Conservation (phyloP, 1,284 basidiomycete genomes). For the Cerrena zonata region DNA sequence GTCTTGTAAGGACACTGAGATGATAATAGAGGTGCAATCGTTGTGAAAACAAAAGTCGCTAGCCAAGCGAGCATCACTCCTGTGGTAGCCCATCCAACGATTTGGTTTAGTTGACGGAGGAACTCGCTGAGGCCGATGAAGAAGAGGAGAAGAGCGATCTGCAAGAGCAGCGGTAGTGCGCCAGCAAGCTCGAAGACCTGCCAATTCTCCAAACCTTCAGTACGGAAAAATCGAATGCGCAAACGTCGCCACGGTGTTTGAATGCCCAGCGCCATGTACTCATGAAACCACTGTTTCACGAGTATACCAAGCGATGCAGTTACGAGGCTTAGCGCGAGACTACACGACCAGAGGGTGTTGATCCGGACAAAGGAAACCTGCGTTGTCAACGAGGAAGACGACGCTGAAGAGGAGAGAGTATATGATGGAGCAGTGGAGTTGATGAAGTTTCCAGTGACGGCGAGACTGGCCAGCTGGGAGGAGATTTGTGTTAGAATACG, state of each 20-base stretch:
- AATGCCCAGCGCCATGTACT: slow-evolving; percentile 5
- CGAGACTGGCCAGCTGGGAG: slow-evolving; percentile 10
- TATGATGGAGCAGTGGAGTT: slow-evolving; percentile 14
- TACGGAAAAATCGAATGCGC: slow-evolving; percentile 19
- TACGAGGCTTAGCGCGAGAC: slow-evolving; percentile 12
- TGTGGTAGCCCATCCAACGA: slow-evolving; percentile 9
- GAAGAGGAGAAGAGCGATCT: slow-evolving; percentile 26
- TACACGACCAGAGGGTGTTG: slow-evolving; percentile 17
- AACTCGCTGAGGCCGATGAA: slow-evolving; percentile 19
- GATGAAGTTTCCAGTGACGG: slow-evolving; percentile 4
- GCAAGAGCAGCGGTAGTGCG: slow-evolving; percentile 25
- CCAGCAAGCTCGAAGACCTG: slow-evolving; percentile 21
- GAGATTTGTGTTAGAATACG: slow-evolving; percentile 11
- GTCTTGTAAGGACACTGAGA: slow-evolving; percentile 11
- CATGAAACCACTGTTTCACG: slow-evolving; percentile 17
- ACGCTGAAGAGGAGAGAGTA: background rate
- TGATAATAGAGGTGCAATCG: slow-evolving; percentile 8
- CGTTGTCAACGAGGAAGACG: background rate
- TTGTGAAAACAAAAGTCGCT: background rate
- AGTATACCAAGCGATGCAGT: slow-evolving; percentile 12
- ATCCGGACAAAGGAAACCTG: slow-evolving; percentile 8
- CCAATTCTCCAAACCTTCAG: slow-evolving; percentile 26
- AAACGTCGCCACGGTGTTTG: background rate
- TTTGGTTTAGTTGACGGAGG: slow-evolving; percentile 8
- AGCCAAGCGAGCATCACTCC: slow-evolving; percentile 3